Conservation (phyloP, 1,139 yeast species). For the Candida tetrigidarum region DNA sequence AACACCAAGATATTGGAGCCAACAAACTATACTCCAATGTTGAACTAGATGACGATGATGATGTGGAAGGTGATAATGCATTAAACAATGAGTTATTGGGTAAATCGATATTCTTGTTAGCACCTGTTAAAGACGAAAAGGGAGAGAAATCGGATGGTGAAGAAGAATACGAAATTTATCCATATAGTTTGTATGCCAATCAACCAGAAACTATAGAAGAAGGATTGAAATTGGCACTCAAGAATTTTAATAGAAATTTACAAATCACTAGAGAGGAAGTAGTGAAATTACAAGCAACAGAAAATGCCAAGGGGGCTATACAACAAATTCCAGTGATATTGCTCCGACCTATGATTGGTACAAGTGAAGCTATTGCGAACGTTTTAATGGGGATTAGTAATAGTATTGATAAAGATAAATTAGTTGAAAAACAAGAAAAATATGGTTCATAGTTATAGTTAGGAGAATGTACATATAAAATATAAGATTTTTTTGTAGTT, state of each 20-base stretch:
- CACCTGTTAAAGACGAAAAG: slow-evolving; percentile 20
- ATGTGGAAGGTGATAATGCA: slow-evolving; percentile 22
- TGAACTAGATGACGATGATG: slow-evolving; percentile 30
- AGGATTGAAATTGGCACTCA: slow-evolving; percentile 75
- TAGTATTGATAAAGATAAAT: slow-evolving; percentile 66
- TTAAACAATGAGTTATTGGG: slow-evolving; percentile 17
- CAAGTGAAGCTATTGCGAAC: slow-evolving; percentile 87
- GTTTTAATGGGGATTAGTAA: slow-evolving; percentile 85
- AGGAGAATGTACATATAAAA: no score
- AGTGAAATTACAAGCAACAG: slow-evolving; percentile 59
- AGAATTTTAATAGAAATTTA: slow-evolving; percentile 71
- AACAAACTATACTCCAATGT: slow-evolving; percentile 33
- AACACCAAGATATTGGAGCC: slow-evolving; percentile 25
- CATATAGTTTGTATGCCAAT: slow-evolving; percentile 73
- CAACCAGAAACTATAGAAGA: slow-evolving; percentile 76
- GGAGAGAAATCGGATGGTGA: slow-evolving; percentile 32
- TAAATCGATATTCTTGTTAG: slow-evolving; percentile 22
- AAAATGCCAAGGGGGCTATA: slow-evolving; percentile 64
- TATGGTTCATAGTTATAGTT: slow-evolving; percentile 18
- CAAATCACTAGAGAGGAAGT: slow-evolving; percentile 69
- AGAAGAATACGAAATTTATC: slow-evolving; percentile 22
- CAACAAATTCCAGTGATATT: slow-evolving; percentile 81
- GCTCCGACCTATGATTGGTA: slow-evolving; percentile 87
- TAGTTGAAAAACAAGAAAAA: slow-evolving; percentile 42
- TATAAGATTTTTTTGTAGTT: no score